A percentile compares a stretch with the other conserved stretches of the same genome.
Conservation (phyloP, 139 green algal species). For the Gonium pectorale region DNA sequence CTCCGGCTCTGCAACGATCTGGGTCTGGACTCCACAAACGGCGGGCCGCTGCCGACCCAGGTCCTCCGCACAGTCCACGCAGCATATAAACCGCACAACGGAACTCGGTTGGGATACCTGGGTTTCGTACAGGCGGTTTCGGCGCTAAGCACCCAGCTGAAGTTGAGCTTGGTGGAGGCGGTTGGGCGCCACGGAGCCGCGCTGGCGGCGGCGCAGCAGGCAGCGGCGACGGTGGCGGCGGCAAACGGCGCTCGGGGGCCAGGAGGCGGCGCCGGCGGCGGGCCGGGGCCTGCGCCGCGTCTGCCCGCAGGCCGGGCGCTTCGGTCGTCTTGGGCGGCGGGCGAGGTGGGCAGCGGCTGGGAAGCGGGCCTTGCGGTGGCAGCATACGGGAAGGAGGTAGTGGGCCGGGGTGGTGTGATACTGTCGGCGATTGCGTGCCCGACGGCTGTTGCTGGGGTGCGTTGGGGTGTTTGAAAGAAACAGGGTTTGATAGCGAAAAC, state of each 20-base stretch:
- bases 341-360: neutral
- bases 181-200: conserved; percentile 20
- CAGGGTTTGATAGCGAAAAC: too few relatives aligned
- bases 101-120: neutral
- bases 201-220: conserved; percentile 16
- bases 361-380: too few relatives aligned
- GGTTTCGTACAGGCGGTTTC: conserved; percentile 17
- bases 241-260: too few relatives aligned
- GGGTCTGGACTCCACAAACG: neutral
- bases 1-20: conserved; percentile 29
- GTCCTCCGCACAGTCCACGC: conserved; percentile 20
- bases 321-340: too few relatives aligned
- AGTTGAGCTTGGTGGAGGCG: neutral
- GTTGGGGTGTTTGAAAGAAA: too few relatives aligned
- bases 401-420: too few relatives aligned
- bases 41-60: conserved; percentile 1
- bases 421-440: too few relatives aligned
- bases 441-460: too few relatives aligned
- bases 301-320: too few relatives aligned
- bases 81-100: conserved; percentile 11
- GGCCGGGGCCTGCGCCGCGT: too few relatives aligned
- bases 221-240: neutral
- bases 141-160: conserved; percentile 23
- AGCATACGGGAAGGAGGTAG: too few relatives aligned
- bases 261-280: too few relatives aligned